These are phyloP conservation scores for Mycosphaerella sp. DNA, from an alignment of 2,329 filamentous ascomycete species.

Conservation along the genomic window DNA sequence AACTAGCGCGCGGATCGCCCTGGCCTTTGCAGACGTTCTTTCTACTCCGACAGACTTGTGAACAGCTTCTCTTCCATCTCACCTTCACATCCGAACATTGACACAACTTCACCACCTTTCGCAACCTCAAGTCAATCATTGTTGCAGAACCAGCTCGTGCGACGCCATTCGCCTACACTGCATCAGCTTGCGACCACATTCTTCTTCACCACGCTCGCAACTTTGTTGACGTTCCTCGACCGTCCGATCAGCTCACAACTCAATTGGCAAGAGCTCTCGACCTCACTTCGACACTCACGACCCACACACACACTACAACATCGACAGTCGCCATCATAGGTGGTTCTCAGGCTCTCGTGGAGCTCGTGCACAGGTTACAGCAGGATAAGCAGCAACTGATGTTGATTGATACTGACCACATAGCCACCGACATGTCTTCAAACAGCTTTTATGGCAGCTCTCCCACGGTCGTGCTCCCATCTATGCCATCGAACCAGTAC, in stretches of 20 bases:
- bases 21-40: not conserved
- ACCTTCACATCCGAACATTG: not conserved
- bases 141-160: not conserved
- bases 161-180: not conserved
- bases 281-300: not conserved
- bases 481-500: constrained; percentile 36
- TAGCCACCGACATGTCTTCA: constrained; percentile 19
- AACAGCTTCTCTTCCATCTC: not conserved
- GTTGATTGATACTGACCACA: constrained; percentile 32
- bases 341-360: constrained; percentile 26
- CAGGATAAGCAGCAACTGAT: constrained; percentile 29
- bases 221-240: not conserved
- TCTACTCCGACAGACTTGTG: not conserved
- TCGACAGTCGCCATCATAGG: constrained; percentile 23
- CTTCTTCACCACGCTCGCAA: not conserved
- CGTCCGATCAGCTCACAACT: not conserved
- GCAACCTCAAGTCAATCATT: not conserved
- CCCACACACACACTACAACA: constrained; percentile 1
- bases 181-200: not conserved
- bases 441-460: constrained; percentile 43
- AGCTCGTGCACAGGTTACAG: constrained; percentile 24
- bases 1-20: not conserved
- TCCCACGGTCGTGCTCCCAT: constrained; percentile 43
- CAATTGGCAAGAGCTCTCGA: not conserved
- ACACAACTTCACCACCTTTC: not conserved